phyloP scores from a whole-genome alignment of 345 rosid genomes.

The Carallia brachiata region DNA sequence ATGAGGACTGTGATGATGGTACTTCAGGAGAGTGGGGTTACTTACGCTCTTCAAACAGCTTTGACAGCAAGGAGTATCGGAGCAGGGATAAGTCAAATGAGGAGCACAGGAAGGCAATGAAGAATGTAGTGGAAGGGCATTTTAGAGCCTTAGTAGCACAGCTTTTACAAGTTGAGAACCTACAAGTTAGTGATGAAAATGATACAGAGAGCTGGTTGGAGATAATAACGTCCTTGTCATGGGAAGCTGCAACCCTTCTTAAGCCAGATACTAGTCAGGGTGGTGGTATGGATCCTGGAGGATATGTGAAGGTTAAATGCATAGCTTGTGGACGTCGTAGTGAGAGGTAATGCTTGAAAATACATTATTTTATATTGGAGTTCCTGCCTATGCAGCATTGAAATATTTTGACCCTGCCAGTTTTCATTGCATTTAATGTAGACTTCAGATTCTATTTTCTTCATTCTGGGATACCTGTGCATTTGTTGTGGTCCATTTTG shows the following conservation, averaged over 20 bases:
- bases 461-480: not conserved
- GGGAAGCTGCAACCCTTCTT: conserved; percentile 89
- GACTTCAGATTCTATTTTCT: not conserved
- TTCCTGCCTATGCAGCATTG: no score
- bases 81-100: conserved; percentile 61
- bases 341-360: conserved; percentile 62
- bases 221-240: conserved; percentile 83
- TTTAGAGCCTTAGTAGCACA: conserved; percentile 91
- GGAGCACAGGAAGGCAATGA: conserved; percentile 74
- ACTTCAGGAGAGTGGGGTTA: conserved; percentile 78
- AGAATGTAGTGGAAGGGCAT: conserved; percentile 84
- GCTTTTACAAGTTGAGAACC: conserved; percentile 81
- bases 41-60: conserved; percentile 58
- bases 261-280: conserved; percentile 89
- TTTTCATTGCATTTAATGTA: not conserved
- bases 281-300: conserved; percentile 99
- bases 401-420: no score
- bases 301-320: conserved; percentile 95
- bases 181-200: conserved; percentile 56
- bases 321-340: conserved; percentile 68
- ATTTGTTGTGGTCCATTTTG: not conserved
- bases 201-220: conserved; percentile 72
- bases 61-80: conserved; percentile 65
- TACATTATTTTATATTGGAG: not conserved
- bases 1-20: conserved; percentile 61